These are phyloP conservation scores for Kregervanrija fluxuum DNA, from an alignment of 805 yeast species.

Conservation along the genomic window DNA sequence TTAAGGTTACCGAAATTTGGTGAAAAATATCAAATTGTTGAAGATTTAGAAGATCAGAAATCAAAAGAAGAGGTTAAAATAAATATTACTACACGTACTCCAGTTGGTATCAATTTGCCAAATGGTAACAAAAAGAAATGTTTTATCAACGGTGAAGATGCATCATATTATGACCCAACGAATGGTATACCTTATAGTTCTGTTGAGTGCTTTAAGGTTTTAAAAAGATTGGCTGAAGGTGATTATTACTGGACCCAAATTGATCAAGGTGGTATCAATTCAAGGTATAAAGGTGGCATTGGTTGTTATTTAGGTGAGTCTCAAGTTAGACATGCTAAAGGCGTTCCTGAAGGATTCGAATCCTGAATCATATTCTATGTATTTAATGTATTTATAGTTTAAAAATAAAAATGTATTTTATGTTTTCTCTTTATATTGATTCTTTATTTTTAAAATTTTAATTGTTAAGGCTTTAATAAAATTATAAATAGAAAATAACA, in stretches of 20 bases:
- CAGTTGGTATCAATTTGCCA: conserved; percentile 64
- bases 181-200: conserved; percentile 82
- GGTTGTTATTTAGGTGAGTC: conserved; percentile 36
- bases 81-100: conserved; percentile 60
- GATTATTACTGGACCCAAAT: conserved; percentile 46
- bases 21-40: conserved; percentile 35
- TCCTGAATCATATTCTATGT: neutral
- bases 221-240: conserved; percentile 49
- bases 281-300: conserved; percentile 26
- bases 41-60: conserved; percentile 36
- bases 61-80: conserved; percentile 39
- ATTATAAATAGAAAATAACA: neutral
- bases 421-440: too few relatives aligned
- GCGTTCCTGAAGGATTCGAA: conserved; percentile 83
- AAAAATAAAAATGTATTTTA: too few relatives aligned
- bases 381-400: too few relatives aligned
- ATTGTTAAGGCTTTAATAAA: neutral
- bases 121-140: conserved; percentile 63
- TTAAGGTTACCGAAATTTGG: conserved; percentile 58
- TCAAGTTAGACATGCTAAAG: conserved; percentile 57
- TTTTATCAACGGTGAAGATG: conserved; percentile 70
- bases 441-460: too few relatives aligned
- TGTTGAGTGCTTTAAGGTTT: conserved; percentile 69
- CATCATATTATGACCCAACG: conserved; percentile 80
- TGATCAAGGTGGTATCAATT: conserved; percentile 37